Evolutionary conservation across 352 stramenopile species (phyloP).

Genomic region (Phytopythium vexans): DNA sequence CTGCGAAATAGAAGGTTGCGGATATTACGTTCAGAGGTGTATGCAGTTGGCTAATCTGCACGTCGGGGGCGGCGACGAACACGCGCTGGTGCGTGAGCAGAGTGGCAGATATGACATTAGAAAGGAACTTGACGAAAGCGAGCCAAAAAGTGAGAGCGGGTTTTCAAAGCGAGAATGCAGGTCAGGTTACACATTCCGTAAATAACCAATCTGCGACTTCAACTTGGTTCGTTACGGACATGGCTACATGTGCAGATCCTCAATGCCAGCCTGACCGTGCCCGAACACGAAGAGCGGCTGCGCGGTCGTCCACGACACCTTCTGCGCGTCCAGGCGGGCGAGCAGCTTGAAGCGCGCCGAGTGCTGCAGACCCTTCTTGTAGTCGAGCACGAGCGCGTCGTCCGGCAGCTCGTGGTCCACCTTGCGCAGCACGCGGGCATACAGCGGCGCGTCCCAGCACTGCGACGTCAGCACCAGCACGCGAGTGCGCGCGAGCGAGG

Average conservation of each 20-base stretch:
- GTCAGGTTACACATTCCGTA: not conserved
- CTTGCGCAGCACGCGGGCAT: slow-evolving; percentile 29
- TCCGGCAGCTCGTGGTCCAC: slow-evolving; percentile 32
- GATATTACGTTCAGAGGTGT: too few relatives aligned
- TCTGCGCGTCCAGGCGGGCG: slow-evolving; percentile 13
- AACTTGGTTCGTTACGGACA: not conserved
- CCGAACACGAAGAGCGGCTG: slow-evolving; percentile 43
- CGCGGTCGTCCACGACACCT: slow-evolving; percentile 37
- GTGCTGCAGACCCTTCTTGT: slow-evolving; percentile 29
- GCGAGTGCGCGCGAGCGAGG: slow-evolving; percentile 15
- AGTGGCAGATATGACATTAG: too few relatives aligned
- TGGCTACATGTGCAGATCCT: too few relatives aligned
- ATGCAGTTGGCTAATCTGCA: too few relatives aligned
- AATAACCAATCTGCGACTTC: not conserved
- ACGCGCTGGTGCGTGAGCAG: too few relatives aligned
- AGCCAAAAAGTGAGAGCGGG: too few relatives aligned
- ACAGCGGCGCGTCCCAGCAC: slow-evolving; percentile 48
- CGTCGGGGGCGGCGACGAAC: too few relatives aligned
- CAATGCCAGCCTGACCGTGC: too few relatives aligned
- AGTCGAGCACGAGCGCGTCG: slow-evolving; percentile 44
- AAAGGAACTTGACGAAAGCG: too few relatives aligned
- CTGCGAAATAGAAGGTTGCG: too few relatives aligned
- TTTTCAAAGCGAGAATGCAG: too few relatives aligned
- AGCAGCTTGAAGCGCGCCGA: slow-evolving; percentile 26
- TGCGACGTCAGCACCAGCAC: slow-evolving; percentile 58